A percentile compares a stretch with the other conserved stretches of the same genome.
These are phyloP conservation scores for Teratosphaeria epicoccoides DNA, from an alignment of 2,329 filamentous ascomycete genomes.

Conservation along the genomic window DNA sequence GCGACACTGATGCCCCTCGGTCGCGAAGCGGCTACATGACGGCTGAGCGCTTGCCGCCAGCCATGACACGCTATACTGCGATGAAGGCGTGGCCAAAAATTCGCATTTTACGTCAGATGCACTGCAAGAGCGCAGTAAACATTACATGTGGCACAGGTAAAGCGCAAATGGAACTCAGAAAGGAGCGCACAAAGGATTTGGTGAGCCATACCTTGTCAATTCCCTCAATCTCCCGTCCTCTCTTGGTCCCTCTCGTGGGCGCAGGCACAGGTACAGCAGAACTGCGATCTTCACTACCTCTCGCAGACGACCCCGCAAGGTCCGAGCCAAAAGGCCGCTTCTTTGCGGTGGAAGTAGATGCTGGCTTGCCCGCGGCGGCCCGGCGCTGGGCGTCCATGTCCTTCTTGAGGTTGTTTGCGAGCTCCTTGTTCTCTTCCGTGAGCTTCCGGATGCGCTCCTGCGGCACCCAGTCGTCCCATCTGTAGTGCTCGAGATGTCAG, in stretches of 20 bases:
- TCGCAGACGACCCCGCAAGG: slow-evolving; percentile 45
- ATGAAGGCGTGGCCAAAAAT: not conserved
- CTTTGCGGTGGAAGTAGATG: slow-evolving; percentile 37
- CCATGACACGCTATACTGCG: not conserved
- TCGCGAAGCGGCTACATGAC: not conserved
- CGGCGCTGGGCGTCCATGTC: slow-evolving; percentile 53
- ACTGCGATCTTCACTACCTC: slow-evolving; percentile 69
- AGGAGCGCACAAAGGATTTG: not conserved
- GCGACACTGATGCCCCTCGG: not conserved
- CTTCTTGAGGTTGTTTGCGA: slow-evolving; percentile 62
- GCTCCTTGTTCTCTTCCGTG: slow-evolving; percentile 86
- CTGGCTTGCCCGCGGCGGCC: slow-evolving; percentile 31
- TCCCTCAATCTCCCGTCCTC: slow-evolving; percentile 64
- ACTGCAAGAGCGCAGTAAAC: not conserved
- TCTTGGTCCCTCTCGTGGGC: slow-evolving; percentile 56
- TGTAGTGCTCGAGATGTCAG: slow-evolving; percentile 24
- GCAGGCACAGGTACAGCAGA: slow-evolving; percentile 45
- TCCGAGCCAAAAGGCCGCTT: slow-evolving; percentile 48
- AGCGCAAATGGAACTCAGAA: not conserved
- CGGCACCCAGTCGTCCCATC: slow-evolving; percentile 97
- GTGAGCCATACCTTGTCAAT: slow-evolving; percentile 57
- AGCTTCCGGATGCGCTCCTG: slow-evolving; percentile 89
- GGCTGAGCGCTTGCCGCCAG: not conserved
- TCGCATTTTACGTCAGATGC: not conserved
- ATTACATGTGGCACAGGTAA: not conserved